These are phyloP conservation scores for Avicennia marina DNA, from an alignment of 257 asterid species.

Conservation along the genomic window DNA sequence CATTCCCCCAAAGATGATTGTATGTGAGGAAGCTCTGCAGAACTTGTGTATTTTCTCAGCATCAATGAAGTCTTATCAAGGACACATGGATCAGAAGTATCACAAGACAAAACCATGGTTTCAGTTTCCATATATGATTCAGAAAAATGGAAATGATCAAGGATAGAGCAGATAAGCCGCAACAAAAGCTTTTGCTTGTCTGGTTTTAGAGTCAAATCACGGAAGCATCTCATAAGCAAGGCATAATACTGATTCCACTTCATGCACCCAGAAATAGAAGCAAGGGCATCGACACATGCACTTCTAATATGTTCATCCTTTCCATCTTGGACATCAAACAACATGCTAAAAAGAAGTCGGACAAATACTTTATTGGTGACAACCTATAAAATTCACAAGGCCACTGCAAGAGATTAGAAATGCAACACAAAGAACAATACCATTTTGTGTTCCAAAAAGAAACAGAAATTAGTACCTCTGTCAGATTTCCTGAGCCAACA, in stretches of 20 bases:
- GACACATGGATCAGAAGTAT: constrained; percentile 34
- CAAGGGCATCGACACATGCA: constrained; percentile 78
- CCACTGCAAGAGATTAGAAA: constrained; percentile 12
- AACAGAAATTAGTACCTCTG: constrained; percentile 46
- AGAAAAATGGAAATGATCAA: constrained; percentile 70
- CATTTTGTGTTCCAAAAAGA: not conserved
- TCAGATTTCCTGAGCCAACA: constrained; percentile 45
- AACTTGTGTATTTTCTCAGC: constrained; percentile 19
- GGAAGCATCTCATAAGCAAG: constrained; percentile 67
- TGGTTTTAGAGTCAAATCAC: constrained; percentile 55
- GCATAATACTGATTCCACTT: constrained; percentile 66
- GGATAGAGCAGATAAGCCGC: constrained; percentile 69
- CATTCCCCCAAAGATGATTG: constrained; percentile 51
- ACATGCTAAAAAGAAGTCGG: constrained; percentile 75
- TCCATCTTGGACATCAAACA: constrained; percentile 65
- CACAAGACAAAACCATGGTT: constrained; percentile 32
- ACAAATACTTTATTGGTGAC: constrained; percentile 64
- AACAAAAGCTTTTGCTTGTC: constrained; percentile 67
- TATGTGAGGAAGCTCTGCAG: constrained; percentile 30
- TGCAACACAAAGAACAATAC: constrained; percentile 3
- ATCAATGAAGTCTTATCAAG: constrained; percentile 22
- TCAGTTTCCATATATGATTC: constrained; percentile 34
- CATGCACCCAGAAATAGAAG: constrained; percentile 72
- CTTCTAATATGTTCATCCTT: constrained; percentile 83
- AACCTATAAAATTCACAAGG: constrained; percentile 38